Percentiles rank a stretch among this genome's conserved stretches.
phyloP scores from a whole-genome alignment of 371 early-diverging fungal species.

The Blakeslea trispora region DNA sequence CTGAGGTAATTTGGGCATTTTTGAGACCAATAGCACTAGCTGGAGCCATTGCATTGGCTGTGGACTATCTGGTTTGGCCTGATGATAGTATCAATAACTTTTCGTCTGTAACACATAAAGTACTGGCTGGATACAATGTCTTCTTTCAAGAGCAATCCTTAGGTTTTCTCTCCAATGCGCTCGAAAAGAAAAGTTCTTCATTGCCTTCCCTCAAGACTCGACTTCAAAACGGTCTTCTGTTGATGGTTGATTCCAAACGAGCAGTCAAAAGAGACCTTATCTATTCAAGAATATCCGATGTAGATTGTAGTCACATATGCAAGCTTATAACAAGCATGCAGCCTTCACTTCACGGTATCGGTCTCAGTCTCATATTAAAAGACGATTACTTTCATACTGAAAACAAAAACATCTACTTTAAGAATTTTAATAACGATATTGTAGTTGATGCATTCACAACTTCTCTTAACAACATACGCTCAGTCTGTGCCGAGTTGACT shows the following conservation, averaged over 20 bases:
- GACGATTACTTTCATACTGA: constrained; percentile 18
- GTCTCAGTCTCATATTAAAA: constrained; percentile 36
- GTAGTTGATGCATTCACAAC: constrained; percentile 17
- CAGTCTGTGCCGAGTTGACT: constrained; percentile 5
- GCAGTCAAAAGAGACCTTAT: constrained; percentile 43
- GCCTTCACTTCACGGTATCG: constrained; percentile 36
- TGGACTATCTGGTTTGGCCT: constrained; percentile 45
- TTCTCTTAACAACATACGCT: constrained; percentile 3
- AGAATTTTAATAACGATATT: constrained; percentile 8
- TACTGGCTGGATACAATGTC: constrained; percentile 25
- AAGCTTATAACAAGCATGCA: constrained; percentile 31
- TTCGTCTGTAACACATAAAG: constrained; percentile 25
- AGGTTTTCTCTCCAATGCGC: constrained; percentile 25
- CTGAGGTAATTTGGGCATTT: constrained; percentile 33
- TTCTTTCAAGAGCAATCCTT: constrained; percentile 42
- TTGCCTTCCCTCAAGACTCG: constrained; percentile 31
- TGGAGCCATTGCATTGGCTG: constrained; percentile 35
- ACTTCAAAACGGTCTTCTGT: constrained; percentile 28
- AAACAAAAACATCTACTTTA: constrained; percentile 11
- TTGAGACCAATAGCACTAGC: constrained; percentile 38
- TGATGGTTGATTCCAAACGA: constrained; percentile 46
- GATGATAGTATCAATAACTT: constrained; percentile 46
- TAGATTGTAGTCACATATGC: constrained; percentile 36
- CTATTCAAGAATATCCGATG: constrained; percentile 31
- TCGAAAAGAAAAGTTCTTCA: constrained; percentile 1